Evolutionary conservation across 345 rosid genomes (phyloP).

Genomic region (Psidium guajava): DNA sequence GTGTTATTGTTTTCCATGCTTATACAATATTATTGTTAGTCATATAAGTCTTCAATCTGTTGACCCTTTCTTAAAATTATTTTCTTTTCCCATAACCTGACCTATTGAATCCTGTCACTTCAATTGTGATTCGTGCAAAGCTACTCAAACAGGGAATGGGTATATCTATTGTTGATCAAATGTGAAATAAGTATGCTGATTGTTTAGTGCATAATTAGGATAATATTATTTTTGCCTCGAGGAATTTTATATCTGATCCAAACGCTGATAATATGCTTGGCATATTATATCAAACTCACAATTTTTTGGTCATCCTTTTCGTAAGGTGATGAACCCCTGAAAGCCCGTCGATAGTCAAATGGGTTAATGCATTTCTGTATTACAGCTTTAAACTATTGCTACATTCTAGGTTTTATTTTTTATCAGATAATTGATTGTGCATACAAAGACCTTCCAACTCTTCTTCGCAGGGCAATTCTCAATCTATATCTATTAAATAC

Average conservation of each 20-base stretch:
- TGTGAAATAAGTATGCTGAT: too few species aligned
- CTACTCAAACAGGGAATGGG: neutral
- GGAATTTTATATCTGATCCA: neutral
- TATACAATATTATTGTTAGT: neutral
- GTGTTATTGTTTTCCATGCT: neutral
- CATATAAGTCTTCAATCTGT: neutral
- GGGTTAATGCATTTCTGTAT: neutral
- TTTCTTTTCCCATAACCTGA: neutral
- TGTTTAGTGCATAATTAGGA: neutral
- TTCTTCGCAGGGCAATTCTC: neutral
- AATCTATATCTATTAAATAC: neutral
- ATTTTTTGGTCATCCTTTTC: neutral
- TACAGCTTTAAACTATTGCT: neutral
- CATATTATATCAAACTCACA: neutral
- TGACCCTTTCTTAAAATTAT: neutral
- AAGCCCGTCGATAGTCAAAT: neutral
- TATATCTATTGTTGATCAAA: neutral
- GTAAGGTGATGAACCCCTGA: neutral
- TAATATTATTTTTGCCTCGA: neutral
- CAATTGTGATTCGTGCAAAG: neutral
- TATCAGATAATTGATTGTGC: neutral
- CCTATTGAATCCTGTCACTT: neutral
- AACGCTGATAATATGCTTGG: neutral
- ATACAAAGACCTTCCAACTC: neutral
- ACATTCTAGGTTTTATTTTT: neutral